These are phyloP conservation scores for Allium cepa DNA, from an alignment of 106 monocot genomes.

Conservation along the genomic window DNA sequence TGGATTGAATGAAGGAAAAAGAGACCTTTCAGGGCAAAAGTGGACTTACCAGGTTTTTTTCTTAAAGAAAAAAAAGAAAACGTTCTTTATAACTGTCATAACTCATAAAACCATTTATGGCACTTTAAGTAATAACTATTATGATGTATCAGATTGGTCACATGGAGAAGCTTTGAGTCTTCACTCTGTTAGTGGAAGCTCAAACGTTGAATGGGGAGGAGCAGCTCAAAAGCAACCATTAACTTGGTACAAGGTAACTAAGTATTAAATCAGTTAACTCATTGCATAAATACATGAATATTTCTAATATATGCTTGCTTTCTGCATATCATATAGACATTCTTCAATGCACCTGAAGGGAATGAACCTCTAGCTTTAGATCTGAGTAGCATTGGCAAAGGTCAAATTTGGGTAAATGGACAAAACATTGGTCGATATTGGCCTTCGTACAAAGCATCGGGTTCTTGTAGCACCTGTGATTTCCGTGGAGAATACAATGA, in stretches of 20 bases:
- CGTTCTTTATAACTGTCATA: too few species aligned
- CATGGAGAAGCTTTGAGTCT: constrained; percentile 76
- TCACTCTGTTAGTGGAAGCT: constrained; percentile 71
- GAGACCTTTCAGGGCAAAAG: constrained; percentile 79
- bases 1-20: constrained; percentile 80
- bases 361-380: constrained; percentile 82
- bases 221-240: constrained; percentile 51
- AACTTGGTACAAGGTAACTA: constrained; percentile 89
- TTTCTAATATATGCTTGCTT: neutral
- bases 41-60: constrained; percentile 74
- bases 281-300: neutral
- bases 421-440: constrained; percentile 88
- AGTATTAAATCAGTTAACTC: neutral
- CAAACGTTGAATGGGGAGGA: constrained; percentile 82
- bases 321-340: constrained; percentile 28
- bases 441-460: constrained; percentile 75
- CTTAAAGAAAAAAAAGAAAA: too few species aligned
- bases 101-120: too few species aligned
- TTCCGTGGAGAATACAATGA: constrained; percentile 76
- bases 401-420: constrained; percentile 95
- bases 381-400: constrained; percentile 90
- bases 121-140: constrained; percentile 1
- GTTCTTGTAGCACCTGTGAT: constrained; percentile 54
- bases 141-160: constrained; percentile 51
- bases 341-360: constrained; percentile 80